Base-by-base conservation (phyloP, 2,329 filamentous ascomycete genomes). In the Epicoccum sorghinum region DNA sequence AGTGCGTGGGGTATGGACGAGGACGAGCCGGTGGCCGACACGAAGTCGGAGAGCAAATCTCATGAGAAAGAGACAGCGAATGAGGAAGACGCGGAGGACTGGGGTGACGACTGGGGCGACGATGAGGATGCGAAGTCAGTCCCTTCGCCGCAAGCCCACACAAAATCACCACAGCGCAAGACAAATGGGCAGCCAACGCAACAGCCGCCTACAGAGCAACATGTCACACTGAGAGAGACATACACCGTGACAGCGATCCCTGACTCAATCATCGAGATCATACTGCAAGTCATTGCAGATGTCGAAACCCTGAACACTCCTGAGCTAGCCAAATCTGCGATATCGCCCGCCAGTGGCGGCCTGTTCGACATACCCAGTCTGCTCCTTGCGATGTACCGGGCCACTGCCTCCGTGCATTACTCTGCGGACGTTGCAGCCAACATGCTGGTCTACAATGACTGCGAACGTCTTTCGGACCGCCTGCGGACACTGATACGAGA, bases 181-280 rank as follows among this genome's bases (percentile, higher is more conserved):
- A 49, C 57, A 12, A 75, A 74, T 43, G 63, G 64, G 23, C 71
- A 73, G 32, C 53, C 68, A 4, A 59, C 70, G 22, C 40, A 65
- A 2, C 59, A 68, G 18, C 39, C 56, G 22, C 30, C 61, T 0
- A 59, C 57, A 41, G 69, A 79, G 7, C 81, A 86, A 50, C 89
- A 95, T 69, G 78, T 98, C 55, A 89, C 90, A 0, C 77, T 98
- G 39, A 89, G 83, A 57, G 95, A 99, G 75, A 89, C 84, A 1
- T 99, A 96, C 73, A 90, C 87, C 54, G 89, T 96, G 46, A 97
- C 93, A 0, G 89, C 89, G 2, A 89, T 97, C 72, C 93, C 95
- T 0, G 88, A 91, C 57, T 85, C 87, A 4, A 86, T 98, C 10
- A 80, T 93, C 18, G 80, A 84, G 14, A 81, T 90, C 25, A 85